These are phyloP conservation scores for Chrysophaeum taylorii DNA, from an alignment of 352 stramenopile genomes.

Conservation along the genomic window DNA sequence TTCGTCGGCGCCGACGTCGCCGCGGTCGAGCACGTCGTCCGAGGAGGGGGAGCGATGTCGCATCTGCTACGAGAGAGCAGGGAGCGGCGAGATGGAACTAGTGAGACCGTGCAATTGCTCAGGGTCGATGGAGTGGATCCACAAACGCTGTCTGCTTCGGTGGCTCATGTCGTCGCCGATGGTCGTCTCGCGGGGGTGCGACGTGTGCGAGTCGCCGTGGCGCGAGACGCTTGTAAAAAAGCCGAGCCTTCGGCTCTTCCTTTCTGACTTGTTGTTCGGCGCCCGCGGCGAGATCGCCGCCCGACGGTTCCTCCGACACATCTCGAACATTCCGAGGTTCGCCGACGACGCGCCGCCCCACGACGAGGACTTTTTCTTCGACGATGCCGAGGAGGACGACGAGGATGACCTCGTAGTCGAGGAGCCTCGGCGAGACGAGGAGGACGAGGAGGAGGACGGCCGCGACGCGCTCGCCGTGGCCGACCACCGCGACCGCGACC, in stretches of 20 bases:
- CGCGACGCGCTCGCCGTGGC: not conserved
- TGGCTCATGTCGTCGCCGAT: not conserved
- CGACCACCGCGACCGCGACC: not conserved
- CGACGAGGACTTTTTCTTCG: not conserved
- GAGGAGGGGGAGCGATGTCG: not conserved
- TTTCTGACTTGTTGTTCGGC: not conserved
- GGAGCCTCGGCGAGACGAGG: too few species aligned
- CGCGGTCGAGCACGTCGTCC: not conserved
- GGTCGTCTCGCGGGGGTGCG: not conserved
- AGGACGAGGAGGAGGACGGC: not conserved
- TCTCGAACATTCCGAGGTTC: too few species aligned
- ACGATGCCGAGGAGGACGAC: not conserved
- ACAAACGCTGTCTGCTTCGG: not conserved
- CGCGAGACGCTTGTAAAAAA: not conserved
- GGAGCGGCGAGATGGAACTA: not conserved
- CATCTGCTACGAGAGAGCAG: conserved; percentile 13
- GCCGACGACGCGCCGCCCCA: too few species aligned
- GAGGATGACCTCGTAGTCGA: too few species aligned
- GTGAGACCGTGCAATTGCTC: not conserved
- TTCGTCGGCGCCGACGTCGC: too few species aligned
- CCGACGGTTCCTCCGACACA: not conserved
- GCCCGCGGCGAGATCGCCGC: not conserved
- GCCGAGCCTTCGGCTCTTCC: not conserved
- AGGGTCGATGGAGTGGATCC: not conserved
- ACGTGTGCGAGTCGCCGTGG: not conserved